Base-by-base conservation (phyloP, 228 moss, liverwort and hornwort genomes). In the Sphagnum fallax region DNA sequence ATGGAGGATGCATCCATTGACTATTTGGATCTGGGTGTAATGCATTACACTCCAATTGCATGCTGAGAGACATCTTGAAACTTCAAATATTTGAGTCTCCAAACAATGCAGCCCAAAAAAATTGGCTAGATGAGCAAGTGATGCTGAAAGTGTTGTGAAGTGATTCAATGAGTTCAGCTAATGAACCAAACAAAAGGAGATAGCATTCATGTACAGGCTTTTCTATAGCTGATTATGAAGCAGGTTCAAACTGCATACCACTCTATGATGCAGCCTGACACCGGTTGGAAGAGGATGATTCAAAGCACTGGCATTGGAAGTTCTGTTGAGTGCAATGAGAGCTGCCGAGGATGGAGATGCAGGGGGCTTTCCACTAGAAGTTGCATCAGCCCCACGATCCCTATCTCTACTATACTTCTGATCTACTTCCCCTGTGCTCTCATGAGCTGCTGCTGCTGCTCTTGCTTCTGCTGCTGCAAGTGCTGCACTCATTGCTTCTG, bases 251-350 rank as follows among this genome's bases (percentile, higher is more conserved):
- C 13, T 66, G 53, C 80, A 78, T 83, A 81, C 92, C 16, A 90
- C 92, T 79, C 92, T 71, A 75, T 92, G 92, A 81, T 92, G 92
- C 47, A 92, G 92, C 72, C 92, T 80, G 15, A 92, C 92, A 52
- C 88, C 92, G 52, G 76, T 68, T 61, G 88, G 79, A 5, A 77
- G 80, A 73, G 88, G 71, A 58, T 77, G 84, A 62, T 59, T 70
- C 12, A 64, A 63, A 52, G 61, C 69, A 63, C 68, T 75, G 53
- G 32, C 52, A 52, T 61, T 64, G 49, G 76, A 61, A 51, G 51
- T 61, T 63, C 80, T 70, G 61, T 82, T 84, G 52, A 71, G 65
- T n/a, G 76, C 75, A 63, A 78, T 70, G 50, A 72, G 53, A 52
- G 32, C 32, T 32, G 32, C 32, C 32, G 32, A 32, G 32, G 32